These are phyloP conservation scores for Solioccasus polychromus DNA, from an alignment of 768 basidiomycete genomes.

Conservation along the genomic window DNA sequence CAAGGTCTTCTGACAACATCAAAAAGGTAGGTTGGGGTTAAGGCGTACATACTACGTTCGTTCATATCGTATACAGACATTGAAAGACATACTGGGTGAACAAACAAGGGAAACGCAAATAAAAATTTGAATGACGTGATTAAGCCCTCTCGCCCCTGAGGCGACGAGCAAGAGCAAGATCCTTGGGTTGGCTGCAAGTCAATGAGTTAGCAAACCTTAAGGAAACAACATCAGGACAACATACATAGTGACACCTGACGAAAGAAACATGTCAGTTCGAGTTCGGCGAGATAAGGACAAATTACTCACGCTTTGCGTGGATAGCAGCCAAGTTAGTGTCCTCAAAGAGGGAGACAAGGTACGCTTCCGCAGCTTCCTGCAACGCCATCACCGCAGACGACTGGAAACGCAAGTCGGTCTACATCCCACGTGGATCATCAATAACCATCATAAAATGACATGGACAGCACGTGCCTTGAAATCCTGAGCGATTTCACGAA, in stretches of 20 bases:
- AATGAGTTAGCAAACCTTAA: conserved; percentile 15
- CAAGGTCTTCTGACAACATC: conserved; percentile 7
- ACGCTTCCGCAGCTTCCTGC: conserved; percentile 90
- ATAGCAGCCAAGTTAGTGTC: conserved; percentile 92
- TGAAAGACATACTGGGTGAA: conserved; percentile 15
- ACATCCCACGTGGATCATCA: conserved; percentile 6
- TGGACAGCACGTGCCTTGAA: conserved; percentile 67
- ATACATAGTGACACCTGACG: conserved; percentile 55
- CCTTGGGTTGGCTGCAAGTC: conserved; percentile 72
- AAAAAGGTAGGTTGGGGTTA: conserved; percentile 3
- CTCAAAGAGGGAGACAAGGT: conserved; percentile 83
- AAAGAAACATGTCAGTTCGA: too few species aligned
- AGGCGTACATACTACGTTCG: conserved; percentile 30
- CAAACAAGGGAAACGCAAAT: neutral
- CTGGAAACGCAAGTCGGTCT: conserved; percentile 94
- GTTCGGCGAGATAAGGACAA: too few species aligned
- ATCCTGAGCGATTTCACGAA: conserved; percentile 95
- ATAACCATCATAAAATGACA: neutral
- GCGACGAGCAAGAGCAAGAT: conserved; percentile 82
- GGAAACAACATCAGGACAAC: conserved; percentile 17
- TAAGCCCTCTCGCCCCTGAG: conserved; percentile 84
- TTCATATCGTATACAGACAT: conserved; percentile 25
- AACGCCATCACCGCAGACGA: conserved; percentile 92
- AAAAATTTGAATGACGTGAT: neutral
- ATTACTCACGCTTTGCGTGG: conserved; percentile 70